Conservation (phyloP, 2,329 filamentous ascomycete genomes). For the Mycosphaerelloides madeirae region DNA sequence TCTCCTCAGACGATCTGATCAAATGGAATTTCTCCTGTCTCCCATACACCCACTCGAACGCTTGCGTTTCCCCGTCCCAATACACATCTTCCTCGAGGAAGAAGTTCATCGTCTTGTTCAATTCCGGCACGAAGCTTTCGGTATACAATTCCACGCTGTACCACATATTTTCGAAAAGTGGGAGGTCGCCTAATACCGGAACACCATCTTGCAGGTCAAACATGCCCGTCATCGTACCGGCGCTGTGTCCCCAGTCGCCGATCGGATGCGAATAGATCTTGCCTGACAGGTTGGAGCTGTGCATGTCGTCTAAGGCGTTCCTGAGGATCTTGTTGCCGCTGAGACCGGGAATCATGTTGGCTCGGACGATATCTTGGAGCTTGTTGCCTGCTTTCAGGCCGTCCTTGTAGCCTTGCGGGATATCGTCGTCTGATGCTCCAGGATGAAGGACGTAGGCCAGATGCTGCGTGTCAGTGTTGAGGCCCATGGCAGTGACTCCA, state of each 20-base stretch:
- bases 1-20: constrained; percentile 3
- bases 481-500: constrained; percentile 17
- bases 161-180: constrained; percentile 16
- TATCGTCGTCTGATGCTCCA: constrained; percentile 5
- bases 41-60: constrained; percentile 19
- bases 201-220: constrained; percentile 18
- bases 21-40: constrained; percentile 21
- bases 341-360: constrained; percentile 12
- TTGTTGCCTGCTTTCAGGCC: constrained; percentile 15
- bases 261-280: constrained; percentile 20
- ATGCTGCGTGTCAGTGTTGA: constrained; percentile 22
- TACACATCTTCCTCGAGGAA: constrained; percentile 21
- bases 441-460: constrained; percentile 18
- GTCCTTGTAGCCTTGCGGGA: constrained; percentile 11
- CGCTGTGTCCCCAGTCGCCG: constrained; percentile 21
- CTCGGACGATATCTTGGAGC: constrained; percentile 18
- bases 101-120: constrained; percentile 16
- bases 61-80: constrained; percentile 14
- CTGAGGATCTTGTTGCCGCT: constrained; percentile 16
- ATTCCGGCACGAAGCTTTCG: constrained; percentile 16
- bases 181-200: constrained; percentile 17
- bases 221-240: constrained; percentile 20
- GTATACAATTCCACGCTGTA: constrained; percentile 20
- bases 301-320: constrained; percentile 8
- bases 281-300: constrained; percentile 9